These are phyloP conservation scores for Russula lepida DNA, from an alignment of 768 basidiomycete species.

Conservation along the genomic window DNA sequence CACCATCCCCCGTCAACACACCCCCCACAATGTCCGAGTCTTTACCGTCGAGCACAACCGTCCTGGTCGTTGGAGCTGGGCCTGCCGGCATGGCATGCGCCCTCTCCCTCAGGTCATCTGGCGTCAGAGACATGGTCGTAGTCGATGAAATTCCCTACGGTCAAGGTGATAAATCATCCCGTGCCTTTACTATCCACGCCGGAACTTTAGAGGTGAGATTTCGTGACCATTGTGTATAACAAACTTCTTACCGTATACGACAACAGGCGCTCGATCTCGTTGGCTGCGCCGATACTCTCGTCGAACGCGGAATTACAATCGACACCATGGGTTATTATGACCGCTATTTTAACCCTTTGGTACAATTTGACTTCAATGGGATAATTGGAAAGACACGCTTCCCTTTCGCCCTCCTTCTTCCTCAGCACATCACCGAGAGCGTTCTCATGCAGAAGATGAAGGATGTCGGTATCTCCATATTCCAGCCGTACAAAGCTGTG, in stretches of 20 bases:
- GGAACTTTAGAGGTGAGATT: slow-evolving; percentile 41
- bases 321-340: slow-evolving; percentile 26
- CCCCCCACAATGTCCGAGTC: slow-evolving; percentile 20
- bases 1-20: not conserved
- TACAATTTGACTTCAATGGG: slow-evolving; percentile 27
- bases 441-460: slow-evolving; percentile 31
- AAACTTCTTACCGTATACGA: slow-evolving; percentile 28
- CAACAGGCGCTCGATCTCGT: slow-evolving; percentile 40
- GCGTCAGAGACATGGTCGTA: slow-evolving; percentile 35
- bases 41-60: slow-evolving; percentile 32
- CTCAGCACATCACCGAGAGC: slow-evolving; percentile 40
- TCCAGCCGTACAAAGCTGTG: slow-evolving; percentile 34
- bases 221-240: not conserved
- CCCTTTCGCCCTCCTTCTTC: slow-evolving; percentile 35
- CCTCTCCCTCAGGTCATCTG: slow-evolving; percentile 37
- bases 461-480: slow-evolving; percentile 28
- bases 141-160: slow-evolving; percentile 36
- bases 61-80: slow-evolving; percentile 45
- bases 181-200: slow-evolving; percentile 43
- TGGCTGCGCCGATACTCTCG: slow-evolving; percentile 33
- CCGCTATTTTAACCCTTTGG: slow-evolving; percentile 25
- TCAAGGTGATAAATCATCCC: slow-evolving; percentile 32
- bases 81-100: slow-evolving; percentile 42
- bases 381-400: slow-evolving; percentile 38
- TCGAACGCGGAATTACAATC: slow-evolving; percentile 32